Base-by-base conservation (phyloP, 1,284 basidiomycete genomes). In the Meripilus lineatus region DNA sequence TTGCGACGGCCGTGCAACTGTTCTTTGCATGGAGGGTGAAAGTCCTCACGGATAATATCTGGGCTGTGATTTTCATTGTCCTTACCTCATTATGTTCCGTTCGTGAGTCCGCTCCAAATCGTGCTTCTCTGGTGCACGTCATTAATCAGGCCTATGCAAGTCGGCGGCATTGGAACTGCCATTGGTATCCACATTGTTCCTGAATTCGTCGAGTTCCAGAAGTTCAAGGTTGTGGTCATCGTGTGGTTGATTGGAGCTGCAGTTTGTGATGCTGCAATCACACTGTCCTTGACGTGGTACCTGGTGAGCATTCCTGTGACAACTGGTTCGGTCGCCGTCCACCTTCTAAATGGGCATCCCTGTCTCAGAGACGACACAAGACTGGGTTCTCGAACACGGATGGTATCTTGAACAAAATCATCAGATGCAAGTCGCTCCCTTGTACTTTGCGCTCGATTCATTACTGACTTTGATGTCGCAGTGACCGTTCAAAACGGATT, bases 21-120 rank as follows among this genome's bases (percentile, higher is more conserved):
- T 71, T 71, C 54, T 71, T 71, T 47, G 66, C 69, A 4, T 71
- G 69, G 69, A 56, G 69, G 47, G 66, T 70, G 35, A 61, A 61
- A 32, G 55, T 69, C 18, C 58, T 70, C 40, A 68, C 63, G n/a
- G 54, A 58, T 32, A 65, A 51, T 40, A 54, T 53, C 21, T 44
- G 57, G 5, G 49, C 62, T n/a, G 54, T 65, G 28, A 8, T 30
- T 8, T n/a, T 30, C n/a, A 30, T 30, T 8, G 34, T 40, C 8
- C 47, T 57, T 28, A 58, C 62, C 34, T 38, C 50, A 5, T 45
- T 57, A 32, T 61, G 61, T 33, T 58, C 62, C 5, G 34, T 65
- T 17, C 54, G 52, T 35, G 59, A 62, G 35, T 59, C 58, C 47
- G 59, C 59, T 65, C 33, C 15, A 17, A 17, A 14, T 36, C 20